Evolutionary conservation across 352 stramenopile genomes (phyloP), one percentile per base, ranked within the genome.

Genomic region (Phytopythium delawarense): DNA sequence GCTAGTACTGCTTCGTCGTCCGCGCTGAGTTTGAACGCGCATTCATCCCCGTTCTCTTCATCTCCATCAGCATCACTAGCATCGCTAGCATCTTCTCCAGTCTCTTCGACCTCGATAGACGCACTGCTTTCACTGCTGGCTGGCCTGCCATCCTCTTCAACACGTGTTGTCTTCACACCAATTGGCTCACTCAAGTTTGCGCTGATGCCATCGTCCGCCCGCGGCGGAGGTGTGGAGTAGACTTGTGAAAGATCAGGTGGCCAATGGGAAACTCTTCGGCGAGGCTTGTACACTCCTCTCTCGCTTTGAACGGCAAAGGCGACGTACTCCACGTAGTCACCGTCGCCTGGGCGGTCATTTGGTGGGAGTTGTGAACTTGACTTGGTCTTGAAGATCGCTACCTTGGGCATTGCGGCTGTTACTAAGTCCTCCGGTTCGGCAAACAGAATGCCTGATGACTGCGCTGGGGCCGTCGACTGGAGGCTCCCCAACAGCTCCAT

Each of bases 41-140:
- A n/a, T 21, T 34, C 50, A 4, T 58, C 54, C 21, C 53, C 60
- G n/a, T 71, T 49, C 16, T 68, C 64, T 11, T 75, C 69, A 1
- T 69, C 68, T 5, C 61, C 65, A 18, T 84, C 75, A 7, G 62
- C 65, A 37, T 88, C 78, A 44, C 73, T 81, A 13, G 82, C 77
- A 51, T 87, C 73, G 39, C 79, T 73, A 15, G 66, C 69, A 30
- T 78, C 78, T 9, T 78, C 70, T 35, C 77, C 62, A 2, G 20
- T 59, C 40, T 61, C 62, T 34, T 76, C 63, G 25, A 53, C 44
- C 6, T 63, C 67, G 8, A 53, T 23, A 35, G 68, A 49, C 16
- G 63, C 64, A 16, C 65, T 59, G 30, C 61, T 63, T 37, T 30
- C 67, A 44, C 55, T 53, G 28, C 12, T 40, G 9, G 5, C 28